Base-by-base conservation (phyloP, 306 rosid species). In the Prunus kanzakura region DNA sequence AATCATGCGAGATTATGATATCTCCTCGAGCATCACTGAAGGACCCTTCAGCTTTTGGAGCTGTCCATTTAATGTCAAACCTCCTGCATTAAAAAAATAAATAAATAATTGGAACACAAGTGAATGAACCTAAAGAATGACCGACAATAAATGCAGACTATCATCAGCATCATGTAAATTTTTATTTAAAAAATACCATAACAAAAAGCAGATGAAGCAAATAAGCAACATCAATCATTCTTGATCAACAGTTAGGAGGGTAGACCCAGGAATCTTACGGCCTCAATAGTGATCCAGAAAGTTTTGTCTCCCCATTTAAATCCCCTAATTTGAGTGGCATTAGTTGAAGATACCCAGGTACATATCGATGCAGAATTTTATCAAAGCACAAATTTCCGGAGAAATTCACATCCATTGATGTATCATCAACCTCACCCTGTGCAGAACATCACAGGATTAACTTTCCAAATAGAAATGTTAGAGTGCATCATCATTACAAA, bases 1-100 rank as follows among this genome's bases (percentile, higher is more conserved):
- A 88, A 79, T 95, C 91, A 19, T 90, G 92, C 10, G 96, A 88
- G 71, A 95, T 85, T 78, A 90, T 78, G 83, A 95, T 86, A 79
- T 92, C 93, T 89, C 98, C 98, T 73, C 97, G 92, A 80, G 96
- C 96, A 85, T 90, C 93, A 35, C 84, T 82, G 18, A 95, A 89
- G 58, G 98, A 88, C 68, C 97, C 97, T 82, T 90, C 97, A 9
- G 96, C 96, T 69, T 80, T 82, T 68, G 91, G 89, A 60, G 97
- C 98, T 67, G 81, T 89, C 98, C 98, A 95, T 80, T 87, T 89
- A 76, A 95, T 82, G 83, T 95, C 96, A 83, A 88, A 87, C 85
- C 78, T 90, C 89, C 98, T 95, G 83, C 75, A 78, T 70, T 63
- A 61, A 74, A 78, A 65, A 61, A 63, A 67, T 61, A 6, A 38